These are phyloP conservation scores for Steccherinum ochraceum DNA, from an alignment of 768 basidiomycete genomes.

Conservation along the genomic window DNA sequence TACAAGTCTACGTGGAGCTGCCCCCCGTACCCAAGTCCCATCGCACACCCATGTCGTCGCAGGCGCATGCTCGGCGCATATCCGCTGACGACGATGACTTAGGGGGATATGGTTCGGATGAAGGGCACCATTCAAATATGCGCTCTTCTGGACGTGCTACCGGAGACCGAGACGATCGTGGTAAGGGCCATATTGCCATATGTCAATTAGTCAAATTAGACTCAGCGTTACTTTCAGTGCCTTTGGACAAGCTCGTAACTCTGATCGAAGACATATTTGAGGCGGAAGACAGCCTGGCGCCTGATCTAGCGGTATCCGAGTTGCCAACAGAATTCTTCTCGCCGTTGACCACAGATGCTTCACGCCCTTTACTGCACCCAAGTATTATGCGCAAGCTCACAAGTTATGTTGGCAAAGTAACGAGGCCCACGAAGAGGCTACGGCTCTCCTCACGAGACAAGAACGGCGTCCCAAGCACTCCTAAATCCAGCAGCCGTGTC, in stretches of 20 bases:
- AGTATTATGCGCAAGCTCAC: slow-evolving; percentile 60
- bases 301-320: slow-evolving; percentile 43
- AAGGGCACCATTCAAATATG: slow-evolving; percentile 22
- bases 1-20: slow-evolving; percentile 23
- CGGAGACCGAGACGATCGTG: slow-evolving; percentile 73
- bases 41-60: slow-evolving; percentile 14
- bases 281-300: slow-evolving; percentile 64
- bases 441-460: slow-evolving; percentile 38
- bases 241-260: slow-evolving; percentile 69
- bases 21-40: slow-evolving; percentile 20
- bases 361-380: slow-evolving; percentile 56
- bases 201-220: slow-evolving; percentile 2
- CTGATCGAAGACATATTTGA: slow-evolving; percentile 83
- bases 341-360: slow-evolving; percentile 45
- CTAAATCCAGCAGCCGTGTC: slow-evolving; percentile 49
- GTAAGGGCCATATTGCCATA: slow-evolving; percentile 27
- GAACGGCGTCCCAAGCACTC: slow-evolving; percentile 30
- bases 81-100: slow-evolving; percentile 35
- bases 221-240: slow-evolving; percentile 31
- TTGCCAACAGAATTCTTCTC: slow-evolving; percentile 64
- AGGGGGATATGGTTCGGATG: slow-evolving; percentile 52
- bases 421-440: slow-evolving; percentile 62
- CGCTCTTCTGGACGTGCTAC: slow-evolving; percentile 49
- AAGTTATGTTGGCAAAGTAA: slow-evolving; percentile 60
- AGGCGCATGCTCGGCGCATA: slow-evolving; percentile 26